phyloP scores from a whole-genome alignment of 2,329 filamentous ascomycete species.

The Calonectria ilicicola region DNA sequence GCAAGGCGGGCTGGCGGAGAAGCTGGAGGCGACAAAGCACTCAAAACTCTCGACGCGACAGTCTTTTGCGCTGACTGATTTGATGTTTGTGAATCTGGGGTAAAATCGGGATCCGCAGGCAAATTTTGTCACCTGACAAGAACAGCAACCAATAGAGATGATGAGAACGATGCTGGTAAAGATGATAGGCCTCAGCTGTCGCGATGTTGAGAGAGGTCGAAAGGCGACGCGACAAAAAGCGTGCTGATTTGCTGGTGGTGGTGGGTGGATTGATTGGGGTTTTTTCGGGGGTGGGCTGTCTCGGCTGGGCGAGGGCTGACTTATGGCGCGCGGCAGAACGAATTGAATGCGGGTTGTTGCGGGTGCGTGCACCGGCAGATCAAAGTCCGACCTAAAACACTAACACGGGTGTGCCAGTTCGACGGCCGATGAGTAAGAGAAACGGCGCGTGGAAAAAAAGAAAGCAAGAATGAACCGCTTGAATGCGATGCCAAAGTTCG shows the following conservation, averaged over 20 bases:
- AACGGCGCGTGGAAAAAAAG: background rate
- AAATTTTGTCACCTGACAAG: constrained; percentile 64
- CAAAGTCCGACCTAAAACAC: constrained; percentile 8
- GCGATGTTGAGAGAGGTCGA: constrained; percentile 52
- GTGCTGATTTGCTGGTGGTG: constrained; percentile 64
- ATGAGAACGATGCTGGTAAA: constrained; percentile 55
- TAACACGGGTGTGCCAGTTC: constrained; percentile 13
- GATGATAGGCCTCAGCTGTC: constrained; percentile 65
- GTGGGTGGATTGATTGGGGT: constrained; percentile 43
- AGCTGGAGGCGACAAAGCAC: constrained; percentile 29
- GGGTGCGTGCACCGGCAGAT: constrained; percentile 18
- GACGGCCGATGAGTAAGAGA: background rate
- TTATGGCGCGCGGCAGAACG: constrained; percentile 39
- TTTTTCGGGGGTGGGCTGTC: constrained; percentile 44
- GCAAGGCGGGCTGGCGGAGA: constrained; percentile 27
- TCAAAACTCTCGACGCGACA: constrained; percentile 36
- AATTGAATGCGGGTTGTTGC: constrained; percentile 23
- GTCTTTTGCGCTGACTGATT: constrained; percentile 33
- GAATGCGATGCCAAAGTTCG: background rate
- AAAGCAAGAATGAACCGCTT: background rate
- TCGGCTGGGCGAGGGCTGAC: constrained; percentile 41
- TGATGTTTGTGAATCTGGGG: constrained; percentile 41
- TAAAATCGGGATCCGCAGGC: constrained; percentile 49
- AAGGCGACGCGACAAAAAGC: constrained; percentile 49
- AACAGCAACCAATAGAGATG: constrained; percentile 60